phyloP scores from a whole-genome alignment of 192 early-diverging fungal species.

The Coemansia sp. region DNA sequence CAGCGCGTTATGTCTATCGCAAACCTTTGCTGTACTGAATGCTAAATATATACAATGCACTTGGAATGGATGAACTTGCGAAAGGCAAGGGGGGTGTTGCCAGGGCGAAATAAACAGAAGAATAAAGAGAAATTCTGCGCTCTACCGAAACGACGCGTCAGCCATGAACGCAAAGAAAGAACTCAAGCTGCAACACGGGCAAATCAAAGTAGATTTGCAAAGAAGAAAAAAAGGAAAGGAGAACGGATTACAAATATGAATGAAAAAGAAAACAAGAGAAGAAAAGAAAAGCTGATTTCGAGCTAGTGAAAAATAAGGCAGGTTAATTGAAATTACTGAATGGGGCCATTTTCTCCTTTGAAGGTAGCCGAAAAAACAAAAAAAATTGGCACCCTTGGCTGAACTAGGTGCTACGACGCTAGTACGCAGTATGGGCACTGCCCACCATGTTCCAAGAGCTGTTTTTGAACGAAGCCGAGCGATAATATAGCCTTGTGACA shows the following conservation, averaged over 20 bases:
- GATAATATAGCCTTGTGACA: not conserved
- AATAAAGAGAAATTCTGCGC: not conserved
- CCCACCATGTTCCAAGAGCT: not conserved
- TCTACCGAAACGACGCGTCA: constrained; percentile 8
- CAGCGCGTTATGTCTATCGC: not conserved
- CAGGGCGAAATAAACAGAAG: not conserved
- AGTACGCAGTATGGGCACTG: not conserved
- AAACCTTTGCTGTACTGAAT: not conserved
- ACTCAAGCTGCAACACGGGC: not conserved
- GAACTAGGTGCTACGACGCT: not conserved
- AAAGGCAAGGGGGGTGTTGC: not conserved
- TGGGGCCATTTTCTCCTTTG: no score
- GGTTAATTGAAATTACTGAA: no score
- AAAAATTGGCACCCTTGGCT: not conserved
- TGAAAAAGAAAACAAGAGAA: not conserved
- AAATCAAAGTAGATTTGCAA: not conserved
- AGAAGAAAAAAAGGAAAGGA: constrained; percentile 5
- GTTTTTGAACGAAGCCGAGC: not conserved
- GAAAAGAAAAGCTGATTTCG: not conserved
- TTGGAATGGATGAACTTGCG: not conserved
- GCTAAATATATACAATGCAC: constrained; percentile 8
- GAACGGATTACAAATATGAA: constrained; percentile 1
- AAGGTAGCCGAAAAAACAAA: no score
- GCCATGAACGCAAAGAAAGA: constrained; percentile 7
- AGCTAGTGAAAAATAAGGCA: not conserved